phyloP scores from a whole-genome alignment of 371 early-diverging fungal genomes.

The Haplosporangium sp. region DNA sequence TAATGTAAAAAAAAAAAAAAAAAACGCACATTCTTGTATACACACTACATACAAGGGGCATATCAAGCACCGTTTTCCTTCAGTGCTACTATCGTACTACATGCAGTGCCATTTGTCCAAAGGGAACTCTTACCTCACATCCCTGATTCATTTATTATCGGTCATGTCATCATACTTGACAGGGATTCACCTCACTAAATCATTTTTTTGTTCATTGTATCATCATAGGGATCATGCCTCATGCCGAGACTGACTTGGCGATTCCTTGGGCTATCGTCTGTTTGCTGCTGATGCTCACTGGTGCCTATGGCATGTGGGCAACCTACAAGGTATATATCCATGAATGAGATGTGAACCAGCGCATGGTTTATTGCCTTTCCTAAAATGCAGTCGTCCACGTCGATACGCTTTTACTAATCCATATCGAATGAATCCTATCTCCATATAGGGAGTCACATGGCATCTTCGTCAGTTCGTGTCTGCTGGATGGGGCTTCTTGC shows the following conservation, averaged over 20 bases:
- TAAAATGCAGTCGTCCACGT: too few relatives aligned
- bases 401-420: too few relatives aligned
- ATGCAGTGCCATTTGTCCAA: too few relatives aligned
- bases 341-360: not conserved
- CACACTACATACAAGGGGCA: too few relatives aligned
- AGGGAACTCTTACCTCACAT: too few relatives aligned
- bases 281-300: conserved; percentile 27
- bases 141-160: not conserved
- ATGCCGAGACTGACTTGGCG: conserved; percentile 42
- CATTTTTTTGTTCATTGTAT: not conserved
- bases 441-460: conserved; percentile 37
- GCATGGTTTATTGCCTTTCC: too few relatives aligned
- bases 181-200: not conserved
- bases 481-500: conserved; percentile 41
- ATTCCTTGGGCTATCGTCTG: conserved; percentile 48
- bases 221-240: conserved; percentile 50
- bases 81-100: too few relatives aligned
- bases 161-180: too few relatives aligned
- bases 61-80: too few relatives aligned
- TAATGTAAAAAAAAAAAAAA: too few relatives aligned
- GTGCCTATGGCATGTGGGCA: conserved; percentile 37
- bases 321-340: conserved; percentile 22
- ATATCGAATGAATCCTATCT: not conserved
- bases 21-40: too few relatives aligned
- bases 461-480: conserved; percentile 49